Conservation (phyloP, 305 asterid genomes). For the Striga hermonthica region DNA sequence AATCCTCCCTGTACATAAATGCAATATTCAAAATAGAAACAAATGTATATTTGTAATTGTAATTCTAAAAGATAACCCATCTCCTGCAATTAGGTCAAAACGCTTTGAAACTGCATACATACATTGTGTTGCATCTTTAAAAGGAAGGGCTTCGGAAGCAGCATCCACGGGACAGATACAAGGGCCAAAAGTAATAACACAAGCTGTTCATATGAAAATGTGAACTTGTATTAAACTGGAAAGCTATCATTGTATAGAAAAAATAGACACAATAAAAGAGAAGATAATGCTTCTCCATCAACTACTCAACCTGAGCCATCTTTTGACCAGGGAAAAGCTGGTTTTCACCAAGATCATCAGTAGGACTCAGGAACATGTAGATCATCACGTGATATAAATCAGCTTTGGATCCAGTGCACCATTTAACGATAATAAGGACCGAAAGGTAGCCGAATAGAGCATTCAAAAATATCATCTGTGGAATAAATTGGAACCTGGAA, state of each 20-base stretch:
- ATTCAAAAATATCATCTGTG: conserved; percentile 82
- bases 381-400: conserved; percentile 93
- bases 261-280: conserved; percentile 16
- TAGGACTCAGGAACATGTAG: conserved; percentile 92
- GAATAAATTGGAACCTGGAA: conserved; percentile 86
- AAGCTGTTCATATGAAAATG: conserved; percentile 45
- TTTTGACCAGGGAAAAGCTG: conserved; percentile 75
- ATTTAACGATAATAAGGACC: conserved; percentile 69
- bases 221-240: conserved; percentile 22
- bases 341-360: conserved; percentile 69
- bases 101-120: conserved; percentile 39
- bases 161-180: conserved; percentile 93
- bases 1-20: neutral
- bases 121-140: conserved; percentile 71
- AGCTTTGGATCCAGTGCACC: conserved; percentile 90
- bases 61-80: neutral
- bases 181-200: conserved; percentile 62
- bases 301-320: conserved; percentile 50
- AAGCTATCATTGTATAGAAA: neutral
- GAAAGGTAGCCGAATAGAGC: conserved; percentile 86
- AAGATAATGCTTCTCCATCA: neutral
- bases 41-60: neutral
- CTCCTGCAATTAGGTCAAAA: neutral
- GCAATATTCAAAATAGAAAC: neutral
- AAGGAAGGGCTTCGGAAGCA: conserved; percentile 87